phyloP scores from a whole-genome alignment of 1,284 basidiomycete genomes.

The Pseudozyma hubeiensis region DNA sequence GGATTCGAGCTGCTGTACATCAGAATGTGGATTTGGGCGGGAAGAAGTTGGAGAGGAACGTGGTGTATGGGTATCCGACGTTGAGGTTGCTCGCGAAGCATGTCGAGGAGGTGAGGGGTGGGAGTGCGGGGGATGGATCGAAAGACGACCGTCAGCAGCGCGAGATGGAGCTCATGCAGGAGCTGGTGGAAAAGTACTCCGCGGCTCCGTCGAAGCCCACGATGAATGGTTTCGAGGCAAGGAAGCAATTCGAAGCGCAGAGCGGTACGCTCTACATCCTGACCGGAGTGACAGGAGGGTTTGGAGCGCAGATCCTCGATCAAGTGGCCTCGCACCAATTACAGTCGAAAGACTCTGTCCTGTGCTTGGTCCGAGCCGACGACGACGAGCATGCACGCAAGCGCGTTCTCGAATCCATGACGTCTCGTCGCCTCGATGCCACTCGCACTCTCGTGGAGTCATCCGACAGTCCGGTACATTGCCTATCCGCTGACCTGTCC shows the following conservation, averaged over 20 bases:
- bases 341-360: slow-evolving; percentile 67
- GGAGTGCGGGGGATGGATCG: slow-evolving; percentile 9
- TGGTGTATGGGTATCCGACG: slow-evolving; percentile 52
- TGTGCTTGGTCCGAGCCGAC: slow-evolving; percentile 74
- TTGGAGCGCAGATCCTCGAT: slow-evolving; percentile 75
- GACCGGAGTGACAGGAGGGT: slow-evolving; percentile 76
- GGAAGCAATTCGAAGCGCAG: slow-evolving; percentile 2
- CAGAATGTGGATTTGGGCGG: slow-evolving; percentile 31
- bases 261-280: slow-evolving; percentile 65
- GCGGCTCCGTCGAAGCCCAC: neutral
- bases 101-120: slow-evolving; percentile 37
- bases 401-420: slow-evolving; percentile 70
- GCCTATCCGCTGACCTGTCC: slow-evolving; percentile 46
- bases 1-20: slow-evolving; percentile 50
- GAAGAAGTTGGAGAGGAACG: slow-evolving; percentile 32
- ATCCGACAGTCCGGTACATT: slow-evolving; percentile 4
- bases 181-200: slow-evolving; percentile 64
- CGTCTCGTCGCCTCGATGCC: slow-evolving; percentile 31
- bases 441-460: slow-evolving; percentile 48
- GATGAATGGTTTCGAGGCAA: slow-evolving; percentile 9
- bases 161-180: slow-evolving; percentile 58
- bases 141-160: slow-evolving; percentile 33
- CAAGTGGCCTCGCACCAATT: slow-evolving; percentile 70
- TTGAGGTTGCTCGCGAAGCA: slow-evolving; percentile 35
- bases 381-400: slow-evolving; percentile 69